Conservation (phyloP, 2,329 filamentous ascomycete species). For the Ophiostoma tasmaniense region DNA sequence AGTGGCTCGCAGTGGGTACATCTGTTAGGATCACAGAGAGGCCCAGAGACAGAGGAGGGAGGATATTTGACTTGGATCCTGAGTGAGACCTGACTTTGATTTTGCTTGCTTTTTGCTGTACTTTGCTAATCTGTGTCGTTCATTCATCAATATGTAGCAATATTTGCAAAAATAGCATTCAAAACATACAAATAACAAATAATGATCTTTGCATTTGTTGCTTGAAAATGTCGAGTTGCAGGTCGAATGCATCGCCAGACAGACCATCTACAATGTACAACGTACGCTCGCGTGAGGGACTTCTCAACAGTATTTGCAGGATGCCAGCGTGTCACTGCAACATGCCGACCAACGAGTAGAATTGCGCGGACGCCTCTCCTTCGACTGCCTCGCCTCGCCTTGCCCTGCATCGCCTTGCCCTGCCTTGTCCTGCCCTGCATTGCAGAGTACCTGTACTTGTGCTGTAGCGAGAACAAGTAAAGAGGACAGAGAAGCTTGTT, state of each 20-base stretch:
- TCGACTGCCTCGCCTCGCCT: not conserved
- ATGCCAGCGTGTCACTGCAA: not conserved
- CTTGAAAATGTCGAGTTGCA: not conserved
- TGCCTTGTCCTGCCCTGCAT: not conserved
- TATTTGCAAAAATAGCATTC: not conserved
- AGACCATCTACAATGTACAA: too few species aligned
- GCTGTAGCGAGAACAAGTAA: too few species aligned
- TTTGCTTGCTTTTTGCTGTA: not conserved
- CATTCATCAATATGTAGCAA: not conserved
- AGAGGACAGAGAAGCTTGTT: too few species aligned
- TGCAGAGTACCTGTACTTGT: not conserved
- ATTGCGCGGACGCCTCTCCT: not conserved
- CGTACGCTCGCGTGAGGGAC: not conserved
- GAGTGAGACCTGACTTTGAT: not conserved
- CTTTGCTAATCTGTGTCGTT: not conserved
- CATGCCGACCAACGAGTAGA: not conserved
- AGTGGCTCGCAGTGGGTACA: not conserved
- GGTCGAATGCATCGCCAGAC: too few species aligned
- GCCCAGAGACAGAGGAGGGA: not conserved
- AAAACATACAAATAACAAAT: not conserved
- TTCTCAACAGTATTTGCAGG: not conserved
- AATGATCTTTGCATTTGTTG: not conserved
- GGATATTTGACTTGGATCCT: not conserved
- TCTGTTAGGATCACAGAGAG: not conserved
- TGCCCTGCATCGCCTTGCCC: not conserved